Conservation (phyloP, 1,284 basidiomycete genomes). For the Cutaneotrichosporon arboriforme region DNA sequence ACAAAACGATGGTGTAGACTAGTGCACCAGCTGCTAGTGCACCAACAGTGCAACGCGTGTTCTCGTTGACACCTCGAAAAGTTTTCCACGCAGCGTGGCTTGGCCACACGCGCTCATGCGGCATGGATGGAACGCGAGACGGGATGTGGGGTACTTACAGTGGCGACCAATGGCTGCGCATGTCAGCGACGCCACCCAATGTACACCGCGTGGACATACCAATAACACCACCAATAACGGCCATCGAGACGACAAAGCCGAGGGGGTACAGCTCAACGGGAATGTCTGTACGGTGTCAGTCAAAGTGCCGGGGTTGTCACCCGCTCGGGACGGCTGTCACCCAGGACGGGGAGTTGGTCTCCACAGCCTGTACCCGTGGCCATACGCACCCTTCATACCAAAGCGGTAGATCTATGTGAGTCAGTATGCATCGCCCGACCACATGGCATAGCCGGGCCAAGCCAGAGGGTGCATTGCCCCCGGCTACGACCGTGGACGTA, state of each 20-base stretch:
- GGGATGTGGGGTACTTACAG: constrained; percentile 11
- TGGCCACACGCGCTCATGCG: too few relatives aligned
- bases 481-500: too few relatives aligned
- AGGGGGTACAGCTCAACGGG: constrained; percentile 49
- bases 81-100: too few relatives aligned
- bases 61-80: too few relatives aligned
- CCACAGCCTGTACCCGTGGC: background rate
- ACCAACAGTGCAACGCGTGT: too few relatives aligned
- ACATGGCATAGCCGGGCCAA: background rate
- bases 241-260: constrained; percentile 42
- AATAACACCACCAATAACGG: constrained; percentile 37
- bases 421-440: constrained; percentile 1
- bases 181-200: constrained; percentile 9
- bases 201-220: constrained; percentile 22
- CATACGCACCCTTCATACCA: constrained; percentile 31
- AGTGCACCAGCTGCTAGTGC: too few relatives aligned
- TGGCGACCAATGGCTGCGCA: constrained; percentile 5
- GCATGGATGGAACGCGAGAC: too few relatives aligned
- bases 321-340: background rate
- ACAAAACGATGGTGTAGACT: too few relatives aligned
- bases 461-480: background rate
- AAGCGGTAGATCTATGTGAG: constrained; percentile 46
- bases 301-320: background rate
- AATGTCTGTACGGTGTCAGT: constrained; percentile 30
- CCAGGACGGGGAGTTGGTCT: background rate